Percentiles rank a stretch among this genome's conserved stretches.
Conservation (phyloP, 31 red algal genomes). For the Endocladia muricata region DNA sequence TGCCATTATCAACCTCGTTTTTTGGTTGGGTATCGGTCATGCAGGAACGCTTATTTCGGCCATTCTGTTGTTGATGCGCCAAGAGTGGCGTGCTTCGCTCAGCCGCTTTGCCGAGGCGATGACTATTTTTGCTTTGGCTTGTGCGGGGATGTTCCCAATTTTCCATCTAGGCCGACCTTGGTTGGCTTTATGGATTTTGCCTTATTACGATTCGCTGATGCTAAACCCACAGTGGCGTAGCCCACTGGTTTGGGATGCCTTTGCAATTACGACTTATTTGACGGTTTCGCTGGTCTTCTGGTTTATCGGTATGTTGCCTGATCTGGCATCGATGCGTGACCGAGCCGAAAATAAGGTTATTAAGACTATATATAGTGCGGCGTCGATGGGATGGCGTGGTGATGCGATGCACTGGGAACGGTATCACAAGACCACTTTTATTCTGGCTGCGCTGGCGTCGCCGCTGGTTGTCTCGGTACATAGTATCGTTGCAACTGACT, state of each 20-base stretch:
- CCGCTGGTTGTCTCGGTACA: conserved; percentile 21
- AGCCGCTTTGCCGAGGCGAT: conserved; percentile 19
- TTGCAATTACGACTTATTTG: conserved; percentile 17
- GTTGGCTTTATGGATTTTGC: conserved; percentile 2
- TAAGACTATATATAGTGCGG: background rate
- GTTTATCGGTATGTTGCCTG: conserved; percentile 15
- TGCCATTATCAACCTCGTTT: conserved; percentile 11
- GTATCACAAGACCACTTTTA: background rate
- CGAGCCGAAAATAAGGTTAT: background rate
- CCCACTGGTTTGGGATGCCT: conserved; percentile 10
- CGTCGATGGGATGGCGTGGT: conserved; percentile 8
- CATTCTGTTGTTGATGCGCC: conserved; percentile 9
- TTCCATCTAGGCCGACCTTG: conserved; percentile 9
- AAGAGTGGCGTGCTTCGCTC: background rate
- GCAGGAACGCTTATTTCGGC: conserved; percentile 22
- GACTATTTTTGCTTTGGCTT: conserved; percentile 16
- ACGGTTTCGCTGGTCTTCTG: conserved; percentile 16
- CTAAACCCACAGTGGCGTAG: background rate
- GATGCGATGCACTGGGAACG: conserved; percentile 1
- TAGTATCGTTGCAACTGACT: conserved; percentile 12
- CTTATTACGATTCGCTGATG: background rate
- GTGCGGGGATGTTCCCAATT: background rate
- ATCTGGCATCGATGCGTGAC: conserved; percentile 10
- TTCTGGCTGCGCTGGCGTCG: conserved; percentile 4
- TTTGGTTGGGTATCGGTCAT: conserved; percentile 25